These are phyloP conservation scores for Aphanomyces cochlioides DNA, from an alignment of 352 stramenopile genomes.

Conservation along the genomic window DNA sequence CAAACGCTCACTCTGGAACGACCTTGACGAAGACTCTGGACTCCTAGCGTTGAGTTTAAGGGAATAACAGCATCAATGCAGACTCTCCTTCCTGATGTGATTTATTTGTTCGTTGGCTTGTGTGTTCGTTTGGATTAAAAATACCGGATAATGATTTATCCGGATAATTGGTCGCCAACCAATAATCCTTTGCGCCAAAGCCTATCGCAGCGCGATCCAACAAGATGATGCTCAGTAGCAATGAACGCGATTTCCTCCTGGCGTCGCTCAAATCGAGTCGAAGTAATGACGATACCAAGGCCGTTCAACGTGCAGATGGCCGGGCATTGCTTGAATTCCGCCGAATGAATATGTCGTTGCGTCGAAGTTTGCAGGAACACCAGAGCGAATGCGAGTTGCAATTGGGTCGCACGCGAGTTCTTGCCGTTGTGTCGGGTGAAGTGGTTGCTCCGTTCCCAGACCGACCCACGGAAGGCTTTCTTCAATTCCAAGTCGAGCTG, in stretches of 20 bases:
- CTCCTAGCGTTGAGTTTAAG: no score
- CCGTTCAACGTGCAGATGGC: slow-evolving; percentile 54
- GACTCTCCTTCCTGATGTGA: no score
- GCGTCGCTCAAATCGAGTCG: slow-evolving; percentile 53
- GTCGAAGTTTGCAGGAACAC: slow-evolving; percentile 37
- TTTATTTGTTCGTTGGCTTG: no score
- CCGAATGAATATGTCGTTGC: slow-evolving; percentile 36
- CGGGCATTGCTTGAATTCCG: slow-evolving; percentile 82
- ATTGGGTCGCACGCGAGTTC: slow-evolving; percentile 71
- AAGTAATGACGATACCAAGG: neutral
- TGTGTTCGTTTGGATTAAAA: neutral
- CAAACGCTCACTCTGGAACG: slow-evolving; percentile 28
- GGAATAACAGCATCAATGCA: no score
- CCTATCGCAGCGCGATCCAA: neutral
- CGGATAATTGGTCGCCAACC: slow-evolving; percentile 18
- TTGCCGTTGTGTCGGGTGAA: slow-evolving; percentile 77
- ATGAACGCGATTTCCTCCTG: slow-evolving; percentile 75
- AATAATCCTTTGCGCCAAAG: slow-evolving; percentile 4
- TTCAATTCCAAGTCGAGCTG: slow-evolving; percentile 82
- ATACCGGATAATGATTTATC: slow-evolving; percentile 9
- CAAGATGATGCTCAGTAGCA: slow-evolving; percentile 61
- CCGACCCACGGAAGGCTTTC: slow-evolving; percentile 79
- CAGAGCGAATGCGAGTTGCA: slow-evolving; percentile 79
- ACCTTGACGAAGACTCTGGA: neutral
- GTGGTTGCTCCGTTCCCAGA: slow-evolving; percentile 85